A percentile compares a stretch with the other conserved stretches of the same genome.
Evolutionary conservation across 2,329 filamentous ascomycete species (phyloP).

Genomic region (Pseudogymnoascus sp.): DNA sequence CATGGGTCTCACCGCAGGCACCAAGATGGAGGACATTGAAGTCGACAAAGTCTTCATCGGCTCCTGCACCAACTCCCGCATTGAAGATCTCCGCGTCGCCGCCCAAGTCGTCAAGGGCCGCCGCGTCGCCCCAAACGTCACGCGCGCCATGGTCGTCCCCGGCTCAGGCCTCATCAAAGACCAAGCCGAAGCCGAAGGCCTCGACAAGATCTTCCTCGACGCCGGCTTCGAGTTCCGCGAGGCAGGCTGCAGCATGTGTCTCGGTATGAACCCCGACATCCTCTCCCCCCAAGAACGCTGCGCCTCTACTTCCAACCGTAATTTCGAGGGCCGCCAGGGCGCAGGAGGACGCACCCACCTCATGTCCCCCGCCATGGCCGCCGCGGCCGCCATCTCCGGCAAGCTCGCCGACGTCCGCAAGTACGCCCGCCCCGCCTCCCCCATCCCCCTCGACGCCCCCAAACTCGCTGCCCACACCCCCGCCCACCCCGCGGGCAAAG

Average conservation of each 20-base stretch:
- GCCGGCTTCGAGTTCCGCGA: constrained; percentile 98
- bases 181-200: constrained; percentile 81
- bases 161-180: constrained; percentile 91
- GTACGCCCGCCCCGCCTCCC: constrained; percentile 39
- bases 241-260: constrained; percentile 96
- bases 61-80: constrained; percentile 93
- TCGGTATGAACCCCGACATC: constrained; percentile 99
- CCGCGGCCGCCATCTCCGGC: constrained; percentile 79
- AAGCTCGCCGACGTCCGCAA: constrained; percentile 89
- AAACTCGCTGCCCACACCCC: constrained; percentile 24
- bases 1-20: constrained; percentile 86
- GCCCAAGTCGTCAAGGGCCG: constrained; percentile 79
- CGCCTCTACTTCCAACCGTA: constrained; percentile 91
- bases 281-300: constrained; percentile 86
- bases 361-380: constrained; percentile 96
- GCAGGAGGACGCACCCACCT: constrained; percentile 85
- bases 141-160: constrained; percentile 91
- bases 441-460: constrained; percentile 17
- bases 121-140: constrained; percentile 81
- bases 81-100: constrained; percentile 87
- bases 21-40: constrained; percentile 81
- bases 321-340: constrained; percentile 95
- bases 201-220: constrained; percentile 85
- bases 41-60: constrained; percentile 98
- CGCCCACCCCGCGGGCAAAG: constrained; percentile 30